These are phyloP conservation scores for Tylopilus sp. DNA, from an alignment of 1,284 basidiomycete genomes.

Conservation along the genomic window DNA sequence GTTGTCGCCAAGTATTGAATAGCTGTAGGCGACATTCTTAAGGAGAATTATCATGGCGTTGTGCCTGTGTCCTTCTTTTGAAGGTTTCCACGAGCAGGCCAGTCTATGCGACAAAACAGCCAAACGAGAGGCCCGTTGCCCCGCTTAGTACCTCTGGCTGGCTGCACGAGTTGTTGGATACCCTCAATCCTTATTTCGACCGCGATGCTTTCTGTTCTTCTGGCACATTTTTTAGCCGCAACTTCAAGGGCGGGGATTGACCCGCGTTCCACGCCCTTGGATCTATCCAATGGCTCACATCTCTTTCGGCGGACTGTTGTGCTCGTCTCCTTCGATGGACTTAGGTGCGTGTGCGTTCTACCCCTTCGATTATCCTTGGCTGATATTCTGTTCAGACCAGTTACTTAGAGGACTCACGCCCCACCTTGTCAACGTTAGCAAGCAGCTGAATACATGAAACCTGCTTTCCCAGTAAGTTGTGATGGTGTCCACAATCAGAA, in stretches of 20 bases:
- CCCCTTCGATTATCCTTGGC: not conserved
- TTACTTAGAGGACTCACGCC: conserved; percentile 79
- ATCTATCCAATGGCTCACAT: conserved; percentile 65
- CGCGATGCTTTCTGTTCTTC: conserved; percentile 7
- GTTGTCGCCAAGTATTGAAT: conserved; percentile 27
- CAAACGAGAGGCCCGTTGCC: not conserved
- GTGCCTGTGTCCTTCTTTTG: not conserved
- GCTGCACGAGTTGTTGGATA: conserved; percentile 2
- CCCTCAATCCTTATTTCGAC: conserved; percentile 6
- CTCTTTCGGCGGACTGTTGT: conserved; percentile 73
- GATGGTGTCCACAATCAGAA: not conserved
- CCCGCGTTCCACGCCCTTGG: not conserved
- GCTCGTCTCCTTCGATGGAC: conserved; percentile 80
- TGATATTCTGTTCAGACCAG: conserved; percentile 40
- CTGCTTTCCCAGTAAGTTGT: conserved; percentile 75
- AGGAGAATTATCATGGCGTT: not conserved
- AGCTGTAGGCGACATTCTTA: not conserved
- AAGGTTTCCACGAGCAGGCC: not conserved
- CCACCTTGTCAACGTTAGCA: conserved; percentile 67
- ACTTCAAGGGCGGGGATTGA: not conserved
- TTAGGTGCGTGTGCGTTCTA: conserved; percentile 33
- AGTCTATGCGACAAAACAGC: not conserved
- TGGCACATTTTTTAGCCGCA: conserved; percentile 4
- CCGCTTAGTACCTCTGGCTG: not conserved
- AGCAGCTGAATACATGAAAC: conserved; percentile 78